These are phyloP conservation scores for Monoraphidium neglectum DNA, from an alignment of 139 green algal species.

Conservation along the genomic window DNA sequence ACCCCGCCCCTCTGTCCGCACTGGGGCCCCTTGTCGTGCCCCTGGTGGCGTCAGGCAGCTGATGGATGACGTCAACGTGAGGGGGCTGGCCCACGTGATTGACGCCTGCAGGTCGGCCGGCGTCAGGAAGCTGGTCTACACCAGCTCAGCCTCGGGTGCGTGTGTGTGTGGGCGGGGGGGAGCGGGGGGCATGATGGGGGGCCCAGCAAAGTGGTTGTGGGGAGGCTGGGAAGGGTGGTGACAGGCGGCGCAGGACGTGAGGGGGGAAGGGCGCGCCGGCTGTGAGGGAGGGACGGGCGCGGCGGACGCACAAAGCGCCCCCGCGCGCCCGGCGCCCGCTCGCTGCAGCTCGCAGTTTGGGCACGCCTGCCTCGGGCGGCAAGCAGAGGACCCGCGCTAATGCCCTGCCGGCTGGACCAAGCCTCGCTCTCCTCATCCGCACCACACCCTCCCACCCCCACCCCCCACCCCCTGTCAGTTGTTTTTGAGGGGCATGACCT, in stretches of 20 bases:
- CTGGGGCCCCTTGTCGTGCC: no score
- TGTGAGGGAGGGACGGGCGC: no score
- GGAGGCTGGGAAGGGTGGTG: not conserved
- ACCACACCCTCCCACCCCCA: not conserved
- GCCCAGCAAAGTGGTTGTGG: not conserved
- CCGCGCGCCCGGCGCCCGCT: no score
- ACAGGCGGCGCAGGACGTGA: no score
- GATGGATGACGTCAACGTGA: slow-evolving; percentile 88
- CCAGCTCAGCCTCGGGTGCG: slow-evolving; percentile 65
- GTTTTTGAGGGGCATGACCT: slow-evolving; percentile 87
- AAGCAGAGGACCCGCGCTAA: no score
- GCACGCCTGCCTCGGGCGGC: no score
- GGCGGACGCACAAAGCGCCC: no score
- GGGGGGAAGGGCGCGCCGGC: no score
- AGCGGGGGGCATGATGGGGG: not conserved
- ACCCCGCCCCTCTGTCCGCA: no score
- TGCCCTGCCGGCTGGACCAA: no score
- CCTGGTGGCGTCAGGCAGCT: slow-evolving; percentile 56
- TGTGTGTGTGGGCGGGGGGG: not conserved
- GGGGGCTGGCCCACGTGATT: slow-evolving; percentile 81
- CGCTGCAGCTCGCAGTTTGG: no score
- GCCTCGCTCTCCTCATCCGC: no score
- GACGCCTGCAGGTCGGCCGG: slow-evolving; percentile 56
- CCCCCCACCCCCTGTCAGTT: slow-evolving; percentile 42
- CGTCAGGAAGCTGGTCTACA: slow-evolving; percentile 74